Evolutionary conservation across 306 rosid genomes (phyloP).

Genomic region (Hylodesmum podocarpum): DNA sequence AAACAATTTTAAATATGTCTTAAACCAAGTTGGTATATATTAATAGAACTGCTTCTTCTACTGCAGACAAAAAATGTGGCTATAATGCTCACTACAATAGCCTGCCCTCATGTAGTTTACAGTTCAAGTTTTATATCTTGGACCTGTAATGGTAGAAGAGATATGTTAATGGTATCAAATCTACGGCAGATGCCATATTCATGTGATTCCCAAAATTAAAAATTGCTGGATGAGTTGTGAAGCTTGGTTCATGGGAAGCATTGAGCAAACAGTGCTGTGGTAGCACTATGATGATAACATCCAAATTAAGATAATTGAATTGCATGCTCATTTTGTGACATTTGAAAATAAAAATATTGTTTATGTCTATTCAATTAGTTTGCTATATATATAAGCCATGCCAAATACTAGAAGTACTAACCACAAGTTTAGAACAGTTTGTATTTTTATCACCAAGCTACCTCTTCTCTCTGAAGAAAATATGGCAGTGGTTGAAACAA

Average conservation of each 20-base stretch:
- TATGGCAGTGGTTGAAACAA: slow-evolving; percentile 20
- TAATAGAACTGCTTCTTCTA: not conserved
- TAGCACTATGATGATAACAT: not conserved
- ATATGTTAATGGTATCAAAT: not conserved
- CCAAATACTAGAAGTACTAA: not conserved
- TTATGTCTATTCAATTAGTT: not conserved
- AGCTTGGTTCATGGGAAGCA: slow-evolving; percentile 23
- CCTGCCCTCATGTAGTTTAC: not conserved
- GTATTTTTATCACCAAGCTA: not conserved
- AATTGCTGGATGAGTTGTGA: slow-evolving; percentile 4
- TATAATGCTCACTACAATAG: not conserved
- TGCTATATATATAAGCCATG: not conserved
- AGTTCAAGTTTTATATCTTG: not conserved
- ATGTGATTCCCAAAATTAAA: not conserved
- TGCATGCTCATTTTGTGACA: not conserved
- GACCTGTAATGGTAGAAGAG: not conserved
- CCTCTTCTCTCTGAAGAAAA: not conserved
- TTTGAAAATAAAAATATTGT: slow-evolving; percentile 17
- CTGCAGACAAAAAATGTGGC: slow-evolving; percentile 11
- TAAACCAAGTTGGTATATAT: not conserved
- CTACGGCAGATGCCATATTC: not conserved
- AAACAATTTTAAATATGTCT: not conserved
- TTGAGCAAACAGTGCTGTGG: not conserved
- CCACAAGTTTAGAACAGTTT: not conserved
- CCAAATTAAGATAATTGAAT: not conserved